Evolutionary conservation across 371 early-diverging fungal species (phyloP).

Genomic region (Mortierella sp.): DNA sequence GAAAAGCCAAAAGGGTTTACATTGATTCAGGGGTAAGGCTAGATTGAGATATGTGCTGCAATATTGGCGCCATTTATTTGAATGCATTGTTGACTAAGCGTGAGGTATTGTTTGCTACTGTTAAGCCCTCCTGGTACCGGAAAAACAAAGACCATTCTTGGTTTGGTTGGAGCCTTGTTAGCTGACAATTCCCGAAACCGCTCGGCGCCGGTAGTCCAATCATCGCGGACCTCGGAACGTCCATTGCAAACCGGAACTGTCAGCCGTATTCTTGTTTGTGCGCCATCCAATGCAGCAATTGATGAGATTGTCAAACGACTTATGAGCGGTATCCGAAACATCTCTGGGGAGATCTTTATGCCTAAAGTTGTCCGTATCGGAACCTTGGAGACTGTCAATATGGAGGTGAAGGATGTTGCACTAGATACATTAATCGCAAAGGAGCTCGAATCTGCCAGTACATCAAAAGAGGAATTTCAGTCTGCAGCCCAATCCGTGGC

Average conservation of each 20-base stretch:
- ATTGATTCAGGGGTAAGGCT: conserved; percentile 87
- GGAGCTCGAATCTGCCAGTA: conserved; percentile 57
- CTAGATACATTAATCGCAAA: conserved; percentile 73
- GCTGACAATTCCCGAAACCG: conserved; percentile 54
- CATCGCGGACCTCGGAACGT: conserved; percentile 19
- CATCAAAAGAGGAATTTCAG: conserved; percentile 46
- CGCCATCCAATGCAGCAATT: conserved; percentile 98
- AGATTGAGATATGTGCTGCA: neutral
- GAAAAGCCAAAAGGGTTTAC: conserved; percentile 82
- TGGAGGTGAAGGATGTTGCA: conserved; percentile 77
- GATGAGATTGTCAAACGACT: conserved; percentile 95
- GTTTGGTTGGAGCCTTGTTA: conserved; percentile 81
- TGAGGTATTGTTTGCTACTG: neutral
- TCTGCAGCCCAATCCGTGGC: conserved; percentile 38
- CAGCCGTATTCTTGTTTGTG: conserved; percentile 86
- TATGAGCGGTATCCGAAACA: conserved; percentile 74
- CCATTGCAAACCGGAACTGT: conserved; percentile 21
- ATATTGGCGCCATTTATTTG: neutral
- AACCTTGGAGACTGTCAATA: conserved; percentile 78
- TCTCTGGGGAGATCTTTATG: conserved; percentile 60
- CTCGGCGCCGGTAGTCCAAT: conserved; percentile 28
- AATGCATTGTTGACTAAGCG: neutral
- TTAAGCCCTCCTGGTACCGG: conserved; percentile 89
- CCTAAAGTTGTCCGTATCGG: conserved; percentile 92
- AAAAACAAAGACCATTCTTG: conserved; percentile 94